These are phyloP conservation scores for Syzygium syzygioides DNA, from an alignment of 441 rosid species.

Conservation along the genomic window DNA sequence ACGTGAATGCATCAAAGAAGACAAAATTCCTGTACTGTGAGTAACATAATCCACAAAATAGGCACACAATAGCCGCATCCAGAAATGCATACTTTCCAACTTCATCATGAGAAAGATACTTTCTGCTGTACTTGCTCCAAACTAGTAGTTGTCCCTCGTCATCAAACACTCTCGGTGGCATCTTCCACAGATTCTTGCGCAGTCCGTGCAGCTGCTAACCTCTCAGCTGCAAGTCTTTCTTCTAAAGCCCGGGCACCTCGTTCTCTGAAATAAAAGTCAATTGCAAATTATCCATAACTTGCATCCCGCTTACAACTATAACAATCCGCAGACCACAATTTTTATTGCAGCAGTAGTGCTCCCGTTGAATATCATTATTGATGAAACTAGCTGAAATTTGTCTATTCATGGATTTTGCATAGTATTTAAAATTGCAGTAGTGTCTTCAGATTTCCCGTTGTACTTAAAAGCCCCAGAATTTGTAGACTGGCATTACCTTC, in stretches of 20 bases:
- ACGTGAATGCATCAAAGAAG: background rate
- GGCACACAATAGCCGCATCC: background rate
- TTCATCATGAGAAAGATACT: slow-evolving; percentile 3
- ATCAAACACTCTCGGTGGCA: slow-evolving; percentile 58
- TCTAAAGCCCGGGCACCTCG: slow-evolving; percentile 95
- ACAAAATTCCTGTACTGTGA: background rate
- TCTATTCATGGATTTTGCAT: background rate
- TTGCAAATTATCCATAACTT: background rate
- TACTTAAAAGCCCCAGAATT: background rate
- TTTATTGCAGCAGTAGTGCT: background rate
- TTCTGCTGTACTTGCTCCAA: background rate
- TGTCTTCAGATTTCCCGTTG: background rate
- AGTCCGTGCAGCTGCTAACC: slow-evolving; percentile 40
- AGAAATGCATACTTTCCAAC: background rate
- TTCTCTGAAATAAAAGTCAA: slow-evolving; percentile 57
- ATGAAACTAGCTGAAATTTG: background rate
- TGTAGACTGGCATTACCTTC: background rate
- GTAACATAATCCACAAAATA: background rate
- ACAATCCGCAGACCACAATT: background rate
- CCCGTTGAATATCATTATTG: background rate
- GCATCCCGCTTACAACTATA: background rate
- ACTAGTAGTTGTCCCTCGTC: background rate
- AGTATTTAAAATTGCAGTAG: background rate
- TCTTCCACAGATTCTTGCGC: slow-evolving; percentile 50
- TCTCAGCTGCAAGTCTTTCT: slow-evolving; percentile 90